Conservation (phyloP, 768 basidiomycete genomes). For the Tylopilus plumbeoviolaceoides region DNA sequence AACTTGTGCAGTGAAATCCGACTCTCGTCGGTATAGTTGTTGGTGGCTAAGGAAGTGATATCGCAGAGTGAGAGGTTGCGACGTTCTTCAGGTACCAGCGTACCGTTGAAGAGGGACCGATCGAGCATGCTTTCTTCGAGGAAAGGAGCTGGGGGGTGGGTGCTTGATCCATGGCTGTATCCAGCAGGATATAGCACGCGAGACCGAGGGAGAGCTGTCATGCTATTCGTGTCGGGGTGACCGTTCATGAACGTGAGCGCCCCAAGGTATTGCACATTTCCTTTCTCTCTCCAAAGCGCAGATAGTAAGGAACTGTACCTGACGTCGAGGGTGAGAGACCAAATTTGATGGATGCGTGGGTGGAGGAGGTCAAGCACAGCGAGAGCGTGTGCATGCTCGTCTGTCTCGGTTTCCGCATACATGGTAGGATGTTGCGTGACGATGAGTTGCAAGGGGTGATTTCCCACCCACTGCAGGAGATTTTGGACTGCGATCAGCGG, state of each 20-base stretch:
- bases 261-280: background rate
- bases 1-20: constrained; percentile 3
- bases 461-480: background rate
- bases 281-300: constrained; percentile 6
- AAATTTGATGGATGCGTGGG: background rate
- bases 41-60: constrained; percentile 1
- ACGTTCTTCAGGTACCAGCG: background rate
- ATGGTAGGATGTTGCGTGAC: background rate
- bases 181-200: background rate
- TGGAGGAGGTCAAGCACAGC: background rate
- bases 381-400: background rate
- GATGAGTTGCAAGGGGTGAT: constrained; percentile 3
- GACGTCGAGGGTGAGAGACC: constrained; percentile 3
- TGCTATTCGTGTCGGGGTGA: background rate
- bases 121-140: background rate
- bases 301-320: constrained; percentile 1
- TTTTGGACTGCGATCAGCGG: background rate
- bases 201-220: background rate
- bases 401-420: background rate
- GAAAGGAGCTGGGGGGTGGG: background rate
- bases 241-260: background rate
- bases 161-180: background rate
- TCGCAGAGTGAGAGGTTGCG: constrained; percentile 1
- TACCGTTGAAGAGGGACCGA: background rate
- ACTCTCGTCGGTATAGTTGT: background rate